Evolutionary conservation across 805 yeast species (phyloP).

Genomic region (Candida namnaoensis): DNA sequence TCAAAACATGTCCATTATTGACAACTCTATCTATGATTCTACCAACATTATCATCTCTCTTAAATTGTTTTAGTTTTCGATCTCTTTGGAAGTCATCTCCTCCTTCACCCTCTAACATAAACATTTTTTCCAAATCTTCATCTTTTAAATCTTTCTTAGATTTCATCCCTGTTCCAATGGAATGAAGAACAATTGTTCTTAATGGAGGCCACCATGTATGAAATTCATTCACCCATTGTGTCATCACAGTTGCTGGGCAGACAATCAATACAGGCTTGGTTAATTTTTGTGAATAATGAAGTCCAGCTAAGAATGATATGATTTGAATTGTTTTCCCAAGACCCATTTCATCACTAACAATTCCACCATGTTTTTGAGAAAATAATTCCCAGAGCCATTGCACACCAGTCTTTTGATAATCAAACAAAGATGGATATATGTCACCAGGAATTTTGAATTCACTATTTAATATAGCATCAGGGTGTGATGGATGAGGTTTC

Average conservation of each 20-base stretch:
- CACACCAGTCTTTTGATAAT: constrained; percentile 92
- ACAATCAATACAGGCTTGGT: constrained; percentile 78
- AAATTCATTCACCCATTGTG: constrained; percentile 95
- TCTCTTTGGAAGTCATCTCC: constrained; percentile 24
- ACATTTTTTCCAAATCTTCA: constrained; percentile 41
- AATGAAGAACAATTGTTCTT: constrained; percentile 76
- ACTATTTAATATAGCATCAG: constrained; percentile 69
- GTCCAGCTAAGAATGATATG: constrained; percentile 82
- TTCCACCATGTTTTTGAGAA: constrained; percentile 86
- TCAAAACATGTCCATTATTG: constrained; percentile 68
- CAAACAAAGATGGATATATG: constrained; percentile 76
- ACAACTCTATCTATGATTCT: constrained; percentile 50
- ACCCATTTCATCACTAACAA: constrained; percentile 98
- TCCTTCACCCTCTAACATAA: constrained; percentile 32
- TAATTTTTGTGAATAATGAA: constrained; percentile 72
- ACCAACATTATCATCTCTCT: constrained; percentile 30
- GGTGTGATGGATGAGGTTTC: constrained; percentile 65
- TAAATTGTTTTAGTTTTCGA: constrained; percentile 18
- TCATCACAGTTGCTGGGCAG: constrained; percentile 94
- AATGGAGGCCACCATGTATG: constrained; percentile 99
- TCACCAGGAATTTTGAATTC: constrained; percentile 83
- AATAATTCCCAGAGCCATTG: constrained; percentile 97
- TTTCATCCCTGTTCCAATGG: constrained; percentile 85
- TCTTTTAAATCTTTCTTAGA: constrained; percentile 26
- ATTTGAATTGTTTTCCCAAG: constrained; percentile 92